These are phyloP conservation scores for Sphaerobolus stellatus DNA, from an alignment of 1,284 basidiomycete species.

Conservation along the genomic window DNA sequence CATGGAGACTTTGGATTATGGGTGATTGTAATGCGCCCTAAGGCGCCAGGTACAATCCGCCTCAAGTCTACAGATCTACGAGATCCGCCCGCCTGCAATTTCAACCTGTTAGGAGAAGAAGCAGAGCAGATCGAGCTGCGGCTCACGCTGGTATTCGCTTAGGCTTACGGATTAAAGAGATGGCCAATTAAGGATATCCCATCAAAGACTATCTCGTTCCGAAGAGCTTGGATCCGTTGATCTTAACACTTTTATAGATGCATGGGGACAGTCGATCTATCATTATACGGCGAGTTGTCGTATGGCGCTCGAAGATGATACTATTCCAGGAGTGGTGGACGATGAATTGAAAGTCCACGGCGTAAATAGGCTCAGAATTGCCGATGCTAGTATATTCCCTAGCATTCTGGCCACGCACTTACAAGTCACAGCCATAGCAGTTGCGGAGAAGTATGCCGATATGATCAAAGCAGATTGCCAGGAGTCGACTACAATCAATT, in stretches of 20 bases:
- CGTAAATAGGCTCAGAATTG: slow-evolving; percentile 23
- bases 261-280: slow-evolving; percentile 20
- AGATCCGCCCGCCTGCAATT: slow-evolving; percentile 19
- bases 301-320: slow-evolving; percentile 27
- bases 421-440: slow-evolving; percentile 21
- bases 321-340: slow-evolving; percentile 28
- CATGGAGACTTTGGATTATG: slow-evolving; percentile 31
- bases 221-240: slow-evolving; percentile 19
- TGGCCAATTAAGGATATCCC: slow-evolving; percentile 26
- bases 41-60: neutral
- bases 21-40: slow-evolving; percentile 4
- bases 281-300: slow-evolving; percentile 33
- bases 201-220: slow-evolving; percentile 25
- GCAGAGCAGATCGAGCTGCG: slow-evolving; percentile 27
- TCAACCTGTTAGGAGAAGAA: slow-evolving; percentile 29
- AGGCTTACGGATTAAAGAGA: slow-evolving; percentile 36
- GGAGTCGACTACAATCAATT: no score
- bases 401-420: slow-evolving; percentile 22
- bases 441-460: slow-evolving; percentile 30
- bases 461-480: slow-evolving; percentile 19
- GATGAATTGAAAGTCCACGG: slow-evolving; percentile 24
- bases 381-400: slow-evolving; percentile 27
- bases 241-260: slow-evolving; percentile 26
- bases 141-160: slow-evolving; percentile 42
- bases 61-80: slow-evolving; percentile 37